Percentiles rank a stretch among this genome's conserved stretches.
These are phyloP conservation scores for Dactylonectria estremocensis DNA, from an alignment of 2,329 filamentous ascomycete genomes.

Conservation along the genomic window DNA sequence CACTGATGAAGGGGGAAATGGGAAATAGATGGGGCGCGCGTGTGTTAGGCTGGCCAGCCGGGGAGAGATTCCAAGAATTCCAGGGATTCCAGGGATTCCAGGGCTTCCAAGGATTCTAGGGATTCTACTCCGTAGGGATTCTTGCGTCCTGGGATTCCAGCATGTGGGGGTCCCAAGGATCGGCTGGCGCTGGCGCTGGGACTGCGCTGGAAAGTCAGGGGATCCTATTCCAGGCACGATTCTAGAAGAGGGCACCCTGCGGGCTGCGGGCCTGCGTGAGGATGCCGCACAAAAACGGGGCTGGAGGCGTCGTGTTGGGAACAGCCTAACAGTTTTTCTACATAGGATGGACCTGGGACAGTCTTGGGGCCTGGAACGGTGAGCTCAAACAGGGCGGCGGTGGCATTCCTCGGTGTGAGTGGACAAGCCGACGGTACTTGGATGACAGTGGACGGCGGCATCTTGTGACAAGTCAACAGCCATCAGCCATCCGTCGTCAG, in stretches of 20 bases:
- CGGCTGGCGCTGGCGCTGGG: slow-evolving; percentile 39
- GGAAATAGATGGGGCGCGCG: background rate
- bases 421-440: background rate
- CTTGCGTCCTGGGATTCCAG: slow-evolving; percentile 8
- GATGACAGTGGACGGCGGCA: background rate
- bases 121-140: background rate
- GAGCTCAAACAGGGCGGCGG: slow-evolving; percentile 13
- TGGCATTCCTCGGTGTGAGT: slow-evolving; percentile 30
- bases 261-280: slow-evolving; percentile 15
- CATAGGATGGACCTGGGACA: background rate
- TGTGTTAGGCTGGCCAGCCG: background rate
- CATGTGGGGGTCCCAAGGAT: slow-evolving; percentile 45
- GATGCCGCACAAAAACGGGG: slow-evolving; percentile 1
- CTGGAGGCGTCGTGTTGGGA: slow-evolving; percentile 1
- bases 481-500: too few species aligned
- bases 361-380: slow-evolving; percentile 11
- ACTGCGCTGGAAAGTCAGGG: slow-evolving; percentile 36
- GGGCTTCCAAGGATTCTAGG: slow-evolving; percentile 10
- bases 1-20: slow-evolving; percentile 12
- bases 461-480: slow-evolving; percentile 29
- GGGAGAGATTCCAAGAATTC: slow-evolving; percentile 7
- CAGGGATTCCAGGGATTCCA: slow-evolving; percentile 28
- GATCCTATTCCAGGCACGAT: slow-evolving; percentile 46
- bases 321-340: background rate
- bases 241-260: slow-evolving; percentile 44